Evolutionary conservation across 306 rosid species (phyloP), one percentile per base, ranked within the genome.

Genomic region (Acmispon strigosus): DNA sequence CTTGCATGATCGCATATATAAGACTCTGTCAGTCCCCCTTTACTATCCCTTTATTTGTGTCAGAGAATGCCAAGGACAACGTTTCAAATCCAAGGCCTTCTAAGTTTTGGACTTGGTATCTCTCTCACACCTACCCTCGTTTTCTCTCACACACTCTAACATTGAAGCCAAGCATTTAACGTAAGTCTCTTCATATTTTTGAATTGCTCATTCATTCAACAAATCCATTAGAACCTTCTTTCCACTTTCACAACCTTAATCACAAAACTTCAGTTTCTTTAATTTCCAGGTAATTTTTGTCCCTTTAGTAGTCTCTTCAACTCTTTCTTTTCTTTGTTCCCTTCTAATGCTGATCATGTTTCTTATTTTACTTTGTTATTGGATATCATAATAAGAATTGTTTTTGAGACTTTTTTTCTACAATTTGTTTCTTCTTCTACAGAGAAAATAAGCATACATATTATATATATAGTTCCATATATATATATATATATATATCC

Each of bases 161-260:
- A 75, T 69, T 74, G 49, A 58, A 78, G n/a, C 67, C 55, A 64
- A 69, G 77, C 90, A 88, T 84, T 86, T 73, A 81, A 70, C 74
- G n/a, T 4, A 80, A 75, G 79, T 67, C 61, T 65, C 76, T 68
- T 42, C 18, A 22, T 14, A 51, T 37, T 68, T 77, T 84, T 76
- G 74, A 90, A 79, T 66, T 66, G 83, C 82, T 75, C 60, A 78
- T 77, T 70, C 82, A 44, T 68, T 84, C 80, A 63, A 54, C 24
- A 19, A 43, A 56, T 60, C 24, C 76, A 84, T 83, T 72, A 51
- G 80, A 80, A 34, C 73, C 18, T 24, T 42, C 47, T 5, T 69
- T 70, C 60, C 69, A 2, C 20, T 58, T 58, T 55, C 69, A 37
- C 4, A 51, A 11, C 42, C 78, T 88, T 86, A 68, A n/a, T 20